Base-by-base conservation (phyloP, 1,139 yeast species). In the Yamadazyma membranifaciens region DNA sequence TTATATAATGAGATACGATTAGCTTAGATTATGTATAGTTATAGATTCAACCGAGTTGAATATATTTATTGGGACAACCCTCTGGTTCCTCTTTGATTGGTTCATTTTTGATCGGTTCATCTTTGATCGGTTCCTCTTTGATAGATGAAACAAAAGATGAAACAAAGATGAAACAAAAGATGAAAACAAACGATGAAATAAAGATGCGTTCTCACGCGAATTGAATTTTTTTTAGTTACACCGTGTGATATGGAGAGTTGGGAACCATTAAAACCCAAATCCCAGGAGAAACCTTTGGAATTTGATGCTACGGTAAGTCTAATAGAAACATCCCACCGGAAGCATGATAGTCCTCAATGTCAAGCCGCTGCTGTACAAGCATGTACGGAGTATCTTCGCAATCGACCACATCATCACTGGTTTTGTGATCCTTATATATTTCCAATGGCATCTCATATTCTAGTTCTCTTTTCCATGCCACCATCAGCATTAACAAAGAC, bases 401-500 rank as follows among this genome's bases (percentile, higher is more conserved):
- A 57, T 33, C 45, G 51, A 36, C 40, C 47, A 3, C 52, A 51
- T 17, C 50, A 43, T 9, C 88, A 83, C 49, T 62, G 81, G 57
- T 82, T 80, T 55, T 83, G 89, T 59, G 77, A 80, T 54, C 63
- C 64, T 10, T 56, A 59, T 30, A 63, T 76, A 52, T 65, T 61
- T 38, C 74, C 77, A 5, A 66, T 79, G 17, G 65, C 82, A 9
- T 65, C 73, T 17, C 82, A 81, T 54, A 60, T 74, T 6, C 57
- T 83, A 41, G 75, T 83, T 14, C 63, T 82, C 42, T 81, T 81
- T 54, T 80, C 87, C 9, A 80, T 81, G 50, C 74, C 75, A 22
- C 72, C 69, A 31, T 69, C 69, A 38, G 65, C 66, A 10, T 67
- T 74, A 22, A 59, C 74, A 11, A 20, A 20, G 24, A 20, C 24